phyloP scores from a whole-genome alignment of 176 grass and related monocot species.

The Triticum monococcum region DNA sequence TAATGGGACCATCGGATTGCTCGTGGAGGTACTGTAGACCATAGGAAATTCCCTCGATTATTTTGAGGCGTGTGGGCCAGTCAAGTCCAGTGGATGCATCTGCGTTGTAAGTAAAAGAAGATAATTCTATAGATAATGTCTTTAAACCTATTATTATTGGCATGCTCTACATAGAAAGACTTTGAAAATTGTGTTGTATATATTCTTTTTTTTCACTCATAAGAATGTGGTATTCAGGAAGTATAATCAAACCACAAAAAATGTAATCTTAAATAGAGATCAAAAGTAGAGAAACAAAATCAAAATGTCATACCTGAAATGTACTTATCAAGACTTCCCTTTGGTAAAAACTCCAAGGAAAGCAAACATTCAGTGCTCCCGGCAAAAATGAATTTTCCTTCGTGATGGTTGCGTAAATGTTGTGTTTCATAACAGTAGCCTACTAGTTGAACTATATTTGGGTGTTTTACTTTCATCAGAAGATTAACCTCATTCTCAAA shows the following conservation, averaged over 20 bases:
- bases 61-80: neutral
- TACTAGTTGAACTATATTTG: too few relatives aligned
- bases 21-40: neutral
- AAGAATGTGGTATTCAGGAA: rapidly evolving
- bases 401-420: rapidly evolving
- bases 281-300: neutral
- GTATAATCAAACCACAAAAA: neutral
- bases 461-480: too few relatives aligned
- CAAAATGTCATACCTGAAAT: neutral
- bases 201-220: neutral
- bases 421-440: too few relatives aligned
- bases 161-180: too few relatives aligned
- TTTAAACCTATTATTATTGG: neutral
- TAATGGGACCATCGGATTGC: neutral
- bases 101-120: neutral
- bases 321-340: neutral
- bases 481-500: too few relatives aligned
- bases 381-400: neutral
- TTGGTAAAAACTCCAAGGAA: neutral
- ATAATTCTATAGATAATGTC: neutral
- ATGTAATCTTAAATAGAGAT: neutral
- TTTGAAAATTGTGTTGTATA: neutral
- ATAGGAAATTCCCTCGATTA: neutral
- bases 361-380: neutral
- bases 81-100: neutral